phyloP scores from a whole-genome alignment of 495 filamentous ascomycete genomes.

The Letharia lupina region DNA sequence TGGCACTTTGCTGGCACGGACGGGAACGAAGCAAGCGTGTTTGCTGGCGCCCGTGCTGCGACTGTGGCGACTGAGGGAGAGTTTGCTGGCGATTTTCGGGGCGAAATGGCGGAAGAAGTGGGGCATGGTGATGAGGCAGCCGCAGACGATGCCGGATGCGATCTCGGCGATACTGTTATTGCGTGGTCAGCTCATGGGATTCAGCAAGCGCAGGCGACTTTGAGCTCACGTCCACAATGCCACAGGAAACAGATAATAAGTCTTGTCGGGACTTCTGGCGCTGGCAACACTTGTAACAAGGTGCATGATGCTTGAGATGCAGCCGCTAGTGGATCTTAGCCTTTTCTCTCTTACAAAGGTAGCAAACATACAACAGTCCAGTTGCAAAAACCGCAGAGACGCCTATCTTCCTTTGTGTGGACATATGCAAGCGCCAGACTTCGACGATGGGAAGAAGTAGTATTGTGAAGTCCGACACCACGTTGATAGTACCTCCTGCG shows the following conservation, averaged over 20 bases:
- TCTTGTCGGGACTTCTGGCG: slow-evolving; percentile 9
- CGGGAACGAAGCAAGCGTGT: neutral
- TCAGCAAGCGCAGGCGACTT: neutral
- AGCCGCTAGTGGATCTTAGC: slow-evolving; percentile 4
- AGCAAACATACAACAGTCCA: slow-evolving; percentile 11
- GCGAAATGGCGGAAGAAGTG: slow-evolving; percentile 6
- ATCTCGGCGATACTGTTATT: slow-evolving; percentile 10
- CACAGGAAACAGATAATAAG: slow-evolving; percentile 14
- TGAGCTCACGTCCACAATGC: slow-evolving; percentile 9
- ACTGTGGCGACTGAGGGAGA: neutral
- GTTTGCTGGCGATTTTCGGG: slow-evolving; percentile 1
- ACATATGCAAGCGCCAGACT: slow-evolving; percentile 24
- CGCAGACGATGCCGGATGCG: slow-evolving; percentile 12
- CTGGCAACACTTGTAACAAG: slow-evolving; percentile 10
- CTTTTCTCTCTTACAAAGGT: neutral
- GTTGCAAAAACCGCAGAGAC: slow-evolving; percentile 4
- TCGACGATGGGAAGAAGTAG: slow-evolving; percentile 27
- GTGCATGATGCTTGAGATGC: slow-evolving; percentile 19
- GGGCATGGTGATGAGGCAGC: slow-evolving; percentile 13
- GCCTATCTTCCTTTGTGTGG: slow-evolving; percentile 1
- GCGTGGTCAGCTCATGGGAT: neutral
- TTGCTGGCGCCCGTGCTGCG: neutral
- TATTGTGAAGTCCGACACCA: slow-evolving; percentile 30
- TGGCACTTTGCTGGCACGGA: neutral
- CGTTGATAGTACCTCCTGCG: slow-evolving; percentile 26